These are phyloP conservation scores for Alternaria longipes DNA, from an alignment of 2,329 filamentous ascomycete genomes.

Conservation along the genomic window DNA sequence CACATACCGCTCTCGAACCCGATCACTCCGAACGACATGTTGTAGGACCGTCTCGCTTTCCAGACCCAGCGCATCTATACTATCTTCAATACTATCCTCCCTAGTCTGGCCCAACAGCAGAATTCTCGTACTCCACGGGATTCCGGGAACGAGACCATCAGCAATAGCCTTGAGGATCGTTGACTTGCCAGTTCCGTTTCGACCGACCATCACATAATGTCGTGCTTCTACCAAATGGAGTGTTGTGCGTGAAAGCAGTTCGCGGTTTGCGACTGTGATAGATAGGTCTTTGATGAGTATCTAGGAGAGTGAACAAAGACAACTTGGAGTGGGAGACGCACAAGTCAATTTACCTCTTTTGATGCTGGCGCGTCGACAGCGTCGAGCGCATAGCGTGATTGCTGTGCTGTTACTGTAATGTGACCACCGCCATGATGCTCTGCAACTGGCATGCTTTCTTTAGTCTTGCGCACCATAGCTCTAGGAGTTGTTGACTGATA, in stretches of 20 bases:
- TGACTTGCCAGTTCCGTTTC: constrained; percentile 85
- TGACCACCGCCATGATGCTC: constrained; percentile 38
- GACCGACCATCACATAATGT: constrained; percentile 79
- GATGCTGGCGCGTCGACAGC: constrained; percentile 50
- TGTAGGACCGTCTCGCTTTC: constrained; percentile 65
- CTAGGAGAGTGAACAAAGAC: constrained; percentile 28
- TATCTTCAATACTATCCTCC: constrained; percentile 39
- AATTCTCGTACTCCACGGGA: constrained; percentile 49
- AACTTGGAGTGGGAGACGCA: background rate
- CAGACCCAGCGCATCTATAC: constrained; percentile 38
- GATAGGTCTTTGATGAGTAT: constrained; percentile 72
- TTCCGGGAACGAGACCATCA: constrained; percentile 78
- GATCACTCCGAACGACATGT: constrained; percentile 68
- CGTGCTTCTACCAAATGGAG: constrained; percentile 76
- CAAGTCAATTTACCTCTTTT: constrained; percentile 41
- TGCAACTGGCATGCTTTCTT: constrained; percentile 24
- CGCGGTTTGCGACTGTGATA: constrained; percentile 69
- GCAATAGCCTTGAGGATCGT: constrained; percentile 79
- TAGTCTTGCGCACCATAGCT: constrained; percentile 44
- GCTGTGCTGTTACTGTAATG: constrained; percentile 50
- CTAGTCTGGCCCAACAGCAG: constrained; percentile 49
- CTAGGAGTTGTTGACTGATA: background rate
- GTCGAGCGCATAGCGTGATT: constrained; percentile 51
- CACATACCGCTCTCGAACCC: constrained; percentile 63
- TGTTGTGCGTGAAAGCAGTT: constrained; percentile 75